Conservation (phyloP, 2,329 filamentous ascomycete species). For the Cordyceps farinosa region DNA sequence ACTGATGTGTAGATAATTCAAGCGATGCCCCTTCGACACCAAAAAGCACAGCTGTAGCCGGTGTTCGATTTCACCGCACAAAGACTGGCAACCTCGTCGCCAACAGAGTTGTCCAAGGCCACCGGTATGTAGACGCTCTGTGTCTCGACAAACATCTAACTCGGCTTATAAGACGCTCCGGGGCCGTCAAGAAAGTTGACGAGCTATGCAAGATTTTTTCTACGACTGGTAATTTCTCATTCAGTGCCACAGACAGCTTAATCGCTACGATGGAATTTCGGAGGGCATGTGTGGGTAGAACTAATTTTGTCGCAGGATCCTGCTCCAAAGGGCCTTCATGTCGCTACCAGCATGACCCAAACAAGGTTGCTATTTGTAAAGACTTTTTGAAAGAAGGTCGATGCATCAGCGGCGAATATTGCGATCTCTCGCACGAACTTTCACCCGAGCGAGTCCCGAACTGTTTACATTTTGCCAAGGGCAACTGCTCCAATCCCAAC, state of each 20-base stretch:
- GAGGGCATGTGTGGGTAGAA: conserved; percentile 24
- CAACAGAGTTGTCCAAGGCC: conserved; percentile 68
- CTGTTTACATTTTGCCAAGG: conserved; percentile 86
- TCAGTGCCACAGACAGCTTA: conserved; percentile 19
- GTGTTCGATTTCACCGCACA: conserved; percentile 79
- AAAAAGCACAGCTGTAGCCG: conserved; percentile 67
- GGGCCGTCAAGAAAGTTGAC: conserved; percentile 62
- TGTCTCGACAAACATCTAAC: conserved; percentile 36
- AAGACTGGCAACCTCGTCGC: conserved; percentile 85
- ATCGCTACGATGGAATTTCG: conserved; percentile 18
- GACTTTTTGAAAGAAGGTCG: conserved; percentile 75
- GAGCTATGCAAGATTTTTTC: conserved; percentile 71
- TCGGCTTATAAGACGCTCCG: conserved; percentile 41
- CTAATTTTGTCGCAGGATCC: conserved; percentile 62
- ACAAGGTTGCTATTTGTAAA: conserved; percentile 88
- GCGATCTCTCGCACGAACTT: conserved; percentile 86
- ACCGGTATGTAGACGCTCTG: conserved; percentile 58
- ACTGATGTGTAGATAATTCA: conserved; percentile 45
- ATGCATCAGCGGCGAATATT: conserved; percentile 73
- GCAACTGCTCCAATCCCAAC: conserved; percentile 80
- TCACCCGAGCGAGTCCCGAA: conserved; percentile 79
- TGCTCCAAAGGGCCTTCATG: conserved; percentile 80
- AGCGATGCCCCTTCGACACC: conserved; percentile 66
- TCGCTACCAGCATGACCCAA: conserved; percentile 76
- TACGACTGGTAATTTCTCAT: conserved; percentile 62